Percentiles rank a stretch among this genome's conserved stretches.
Conservation (phyloP, 108 stramenopile species). For the Seminavis robusta region DNA sequence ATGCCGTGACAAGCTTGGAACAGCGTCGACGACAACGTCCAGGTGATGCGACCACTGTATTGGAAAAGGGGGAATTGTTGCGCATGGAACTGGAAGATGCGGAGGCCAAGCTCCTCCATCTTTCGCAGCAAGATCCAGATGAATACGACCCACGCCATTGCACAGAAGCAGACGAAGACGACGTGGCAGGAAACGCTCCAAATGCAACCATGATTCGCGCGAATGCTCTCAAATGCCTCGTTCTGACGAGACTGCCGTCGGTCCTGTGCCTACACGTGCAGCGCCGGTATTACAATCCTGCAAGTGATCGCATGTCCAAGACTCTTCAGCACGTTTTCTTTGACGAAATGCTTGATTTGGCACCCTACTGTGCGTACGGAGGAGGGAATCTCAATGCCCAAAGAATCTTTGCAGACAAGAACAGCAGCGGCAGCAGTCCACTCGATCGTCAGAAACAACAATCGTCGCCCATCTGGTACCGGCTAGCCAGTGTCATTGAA, state of each 20-base stretch:
- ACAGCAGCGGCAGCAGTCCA: neutral
- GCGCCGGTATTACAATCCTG: conserved; percentile 73
- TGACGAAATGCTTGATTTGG: conserved; percentile 52
- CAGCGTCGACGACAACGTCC: conserved; percentile 5
- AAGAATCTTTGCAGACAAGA: conserved; percentile 4
- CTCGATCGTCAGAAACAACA: neutral
- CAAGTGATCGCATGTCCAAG: conserved; percentile 52
- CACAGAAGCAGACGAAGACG: neutral
- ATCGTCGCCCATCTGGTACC: conserved; percentile 29
- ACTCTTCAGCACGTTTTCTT: conserved; percentile 60
- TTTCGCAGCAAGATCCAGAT: conserved; percentile 18
- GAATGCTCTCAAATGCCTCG: conserved; percentile 58
- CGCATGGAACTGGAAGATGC: neutral
- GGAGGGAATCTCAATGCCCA: conserved; percentile 3
- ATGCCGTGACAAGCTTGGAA: conserved; percentile 44
- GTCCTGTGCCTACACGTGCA: conserved; percentile 76
- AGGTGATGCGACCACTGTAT: conserved; percentile 8
- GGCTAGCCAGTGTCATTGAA: conserved; percentile 71
- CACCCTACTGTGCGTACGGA: conserved; percentile 62
- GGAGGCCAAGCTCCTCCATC: neutral
- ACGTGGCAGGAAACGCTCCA: neutral
- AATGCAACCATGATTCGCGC: neutral
- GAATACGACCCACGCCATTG: conserved; percentile 12
- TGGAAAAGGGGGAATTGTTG: conserved; percentile 17
- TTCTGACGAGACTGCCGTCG: conserved; percentile 64